Conservation (phyloP, 2,329 filamentous ascomycete genomes). For the Rachicladosporium sp. region DNA sequence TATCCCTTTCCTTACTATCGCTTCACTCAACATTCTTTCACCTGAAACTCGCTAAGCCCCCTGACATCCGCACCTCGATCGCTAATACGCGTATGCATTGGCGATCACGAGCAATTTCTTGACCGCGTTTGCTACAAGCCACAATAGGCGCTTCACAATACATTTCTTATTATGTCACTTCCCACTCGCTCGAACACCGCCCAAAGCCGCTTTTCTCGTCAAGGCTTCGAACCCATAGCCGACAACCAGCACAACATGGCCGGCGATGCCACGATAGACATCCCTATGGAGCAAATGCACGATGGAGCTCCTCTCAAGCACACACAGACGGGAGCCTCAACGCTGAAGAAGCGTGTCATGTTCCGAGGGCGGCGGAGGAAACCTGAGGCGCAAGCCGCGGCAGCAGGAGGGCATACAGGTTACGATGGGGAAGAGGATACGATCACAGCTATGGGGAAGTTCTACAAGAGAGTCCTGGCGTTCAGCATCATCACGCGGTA, state of each 20-base stretch:
- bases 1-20: no score
- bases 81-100: no score
- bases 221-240: conserved; percentile 16
- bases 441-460: conserved; percentile 44
- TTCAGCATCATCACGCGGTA: conserved; percentile 53
- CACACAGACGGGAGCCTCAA: conserved; percentile 13
- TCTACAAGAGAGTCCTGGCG: conserved; percentile 50
- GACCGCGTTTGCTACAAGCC: no score
- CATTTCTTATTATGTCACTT: no score
- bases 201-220: conserved; percentile 18
- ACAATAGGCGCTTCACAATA: no score
- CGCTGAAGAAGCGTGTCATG: conserved; percentile 24
- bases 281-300: conserved; percentile 46
- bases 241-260: conserved; percentile 17
- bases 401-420: conserved; percentile 14
- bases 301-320: conserved; percentile 25
- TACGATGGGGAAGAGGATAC: conserved; percentile 41
- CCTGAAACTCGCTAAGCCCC: no score
- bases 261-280: conserved; percentile 46
- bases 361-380: conserved; percentile 24
- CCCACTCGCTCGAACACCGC: background rate
- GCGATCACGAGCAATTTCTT: no score
- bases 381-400: conserved; percentile 18
- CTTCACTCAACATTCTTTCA: no score
- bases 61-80: no score